Base-by-base conservation (phyloP, 805 yeast genomes). In the Candida piceae region DNA sequence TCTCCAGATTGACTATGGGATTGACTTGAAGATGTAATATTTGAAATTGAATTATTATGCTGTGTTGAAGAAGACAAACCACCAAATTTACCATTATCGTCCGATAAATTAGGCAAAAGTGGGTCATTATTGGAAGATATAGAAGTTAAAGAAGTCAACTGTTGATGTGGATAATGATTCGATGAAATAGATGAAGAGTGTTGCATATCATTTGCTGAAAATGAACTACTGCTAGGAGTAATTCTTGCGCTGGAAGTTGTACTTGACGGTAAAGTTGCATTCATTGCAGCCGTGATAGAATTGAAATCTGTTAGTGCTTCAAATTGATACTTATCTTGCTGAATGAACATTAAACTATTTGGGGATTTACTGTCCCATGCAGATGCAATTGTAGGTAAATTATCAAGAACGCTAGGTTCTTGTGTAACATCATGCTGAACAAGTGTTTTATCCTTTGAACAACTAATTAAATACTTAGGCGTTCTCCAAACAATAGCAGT, bases 401-500 rank as follows among this genome's bases (percentile, higher is more conserved):
- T 70, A 34, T 78, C 79, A 5, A 74, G 53, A 1, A 67, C 61
- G 5, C 42, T 70, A 49, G 63, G 63, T 36, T 72, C 72, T 10
- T 45, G 42, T 1, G 64, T 44, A 8, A 78, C 57, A 46, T 76
- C 78, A 35, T 73, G 70, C 43, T 68, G 74, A 4, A 67, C 51
- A 29, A 78, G 57, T 13, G 52, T 53, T 36, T 67, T 67, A 48
- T 79, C 85, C 37, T 67, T 66, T 3, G 80, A 71, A 18, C 70
- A 63, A 25, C 76, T 68, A 60, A 76, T 70, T 6, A 78, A 44
- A 25, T 55, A 50, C 29, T 58, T 57, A 1, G 76, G 70, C 20
- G 69, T 61, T 21, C 74, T 67, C 66, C 79, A 78, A 7, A 69
- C 55, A 7, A 85, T 53, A n/a, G 81, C 87, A 8, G 80, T 67